Percentiles rank a stretch among this genome's conserved stretches.
These are phyloP conservation scores for Pseudogymnoascus sp. DNA, from an alignment of 2,329 filamentous ascomycete species.

Conservation along the genomic window DNA sequence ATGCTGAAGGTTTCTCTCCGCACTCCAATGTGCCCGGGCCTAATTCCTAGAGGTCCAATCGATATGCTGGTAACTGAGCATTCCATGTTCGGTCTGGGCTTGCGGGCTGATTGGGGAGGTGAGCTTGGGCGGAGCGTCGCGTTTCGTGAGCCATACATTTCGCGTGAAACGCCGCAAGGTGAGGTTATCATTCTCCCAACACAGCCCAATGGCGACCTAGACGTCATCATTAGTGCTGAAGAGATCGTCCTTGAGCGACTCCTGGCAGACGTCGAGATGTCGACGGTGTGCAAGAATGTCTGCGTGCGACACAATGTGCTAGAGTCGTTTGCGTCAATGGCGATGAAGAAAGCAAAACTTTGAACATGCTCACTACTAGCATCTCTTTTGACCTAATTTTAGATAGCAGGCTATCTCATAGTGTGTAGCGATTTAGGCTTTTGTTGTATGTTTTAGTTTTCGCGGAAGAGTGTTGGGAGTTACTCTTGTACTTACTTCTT, in stretches of 20 bases:
- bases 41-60: constrained; percentile 3
- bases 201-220: not conserved
- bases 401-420: not conserved
- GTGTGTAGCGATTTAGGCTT: not conserved
- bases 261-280: not conserved
- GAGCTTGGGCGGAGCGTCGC: not conserved
- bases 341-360: not conserved
- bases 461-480: not conserved
- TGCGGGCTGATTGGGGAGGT: constrained; percentile 5
- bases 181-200: constrained; percentile 6
- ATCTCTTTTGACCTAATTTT: not conserved
- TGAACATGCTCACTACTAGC: not conserved
- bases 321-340: not conserved
- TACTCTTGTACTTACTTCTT: not conserved
- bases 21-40: not conserved
- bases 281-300: not conserved
- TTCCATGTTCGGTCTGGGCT: not conserved
- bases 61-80: constrained; percentile 8
- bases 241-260: constrained; percentile 4
- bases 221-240: constrained; percentile 2
- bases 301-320: constrained; percentile 1
- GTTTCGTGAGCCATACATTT: constrained; percentile 6
- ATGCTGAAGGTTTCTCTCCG: not conserved
- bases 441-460: not conserved
- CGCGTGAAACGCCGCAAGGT: not conserved